Evolutionary conservation across 805 yeast genomes (phyloP).

Genomic region (Sugiyamaella americana): DNA sequence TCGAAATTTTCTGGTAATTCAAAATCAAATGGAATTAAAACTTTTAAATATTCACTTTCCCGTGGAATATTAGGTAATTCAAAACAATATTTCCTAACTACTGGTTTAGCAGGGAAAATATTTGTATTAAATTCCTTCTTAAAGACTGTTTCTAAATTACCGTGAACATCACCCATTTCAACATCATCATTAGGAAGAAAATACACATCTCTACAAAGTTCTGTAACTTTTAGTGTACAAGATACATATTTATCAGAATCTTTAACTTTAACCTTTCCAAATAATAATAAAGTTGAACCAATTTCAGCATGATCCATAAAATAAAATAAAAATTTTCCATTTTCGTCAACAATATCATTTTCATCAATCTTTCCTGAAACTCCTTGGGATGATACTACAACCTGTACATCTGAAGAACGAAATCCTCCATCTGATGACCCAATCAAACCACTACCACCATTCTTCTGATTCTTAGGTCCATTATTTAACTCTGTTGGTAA

Average conservation of each 20-base stretch:
- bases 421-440: no score
- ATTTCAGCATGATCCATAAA: slow-evolving; percentile 89
- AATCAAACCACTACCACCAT: no score
- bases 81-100: slow-evolving; percentile 77
- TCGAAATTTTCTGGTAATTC: slow-evolving; percentile 45
- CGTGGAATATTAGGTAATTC: slow-evolving; percentile 75
- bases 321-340: slow-evolving; percentile 60
- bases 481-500: no score
- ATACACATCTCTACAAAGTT: slow-evolving; percentile 63
- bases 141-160: slow-evolving; percentile 60
- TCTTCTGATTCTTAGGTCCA: no score
- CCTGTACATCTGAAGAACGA: no score
- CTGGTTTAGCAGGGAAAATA: slow-evolving; percentile 63
- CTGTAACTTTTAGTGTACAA: slow-evolving; percentile 68
- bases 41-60: slow-evolving; percentile 72
- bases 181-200: slow-evolving; percentile 58
- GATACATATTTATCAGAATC: slow-evolving; percentile 50
- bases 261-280: slow-evolving; percentile 68
- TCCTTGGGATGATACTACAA: no score
- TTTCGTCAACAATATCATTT: slow-evolving; percentile 29
- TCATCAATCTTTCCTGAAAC: slow-evolving; percentile 27
- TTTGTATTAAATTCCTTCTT: slow-evolving; percentile 54
- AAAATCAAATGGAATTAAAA: slow-evolving; percentile 57
- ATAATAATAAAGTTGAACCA: slow-evolving; percentile 59
- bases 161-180: slow-evolving; percentile 59